phyloP scores from a whole-genome alignment of 2,329 filamentous ascomycete species.

The Cephalotrichum gorgonifer region DNA sequence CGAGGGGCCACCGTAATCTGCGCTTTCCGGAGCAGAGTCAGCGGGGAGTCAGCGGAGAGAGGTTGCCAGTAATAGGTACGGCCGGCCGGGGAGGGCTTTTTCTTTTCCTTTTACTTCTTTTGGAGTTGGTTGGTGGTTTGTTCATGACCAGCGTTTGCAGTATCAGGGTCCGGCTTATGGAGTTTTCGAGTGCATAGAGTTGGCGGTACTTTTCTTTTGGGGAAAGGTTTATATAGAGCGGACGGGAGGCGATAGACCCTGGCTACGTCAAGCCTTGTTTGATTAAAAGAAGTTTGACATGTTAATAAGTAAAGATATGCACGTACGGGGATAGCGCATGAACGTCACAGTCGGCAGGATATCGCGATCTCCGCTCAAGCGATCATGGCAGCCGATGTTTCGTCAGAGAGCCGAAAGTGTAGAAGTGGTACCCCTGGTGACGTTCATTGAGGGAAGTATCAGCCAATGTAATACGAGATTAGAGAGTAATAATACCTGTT shows the following conservation, averaged over 20 bases:
- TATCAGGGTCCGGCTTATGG: background rate
- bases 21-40: no score
- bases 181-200: background rate
- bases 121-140: background rate
- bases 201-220: background rate
- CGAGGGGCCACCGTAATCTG: constrained; percentile 7
- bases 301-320: background rate
- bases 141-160: background rate
- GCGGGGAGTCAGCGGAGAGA: no score
- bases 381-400: background rate
- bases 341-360: background rate
- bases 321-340: background rate
- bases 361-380: background rate
- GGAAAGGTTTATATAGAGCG: background rate
- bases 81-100: no score
- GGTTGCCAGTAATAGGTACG: no score
- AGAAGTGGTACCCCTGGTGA: no score
- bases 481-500: no score
- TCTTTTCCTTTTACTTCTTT: background rate
- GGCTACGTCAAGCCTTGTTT: background rate
- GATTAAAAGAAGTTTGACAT: background rate
- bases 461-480: no score
- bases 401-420: no score
- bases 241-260: background rate
- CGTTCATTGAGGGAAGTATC: no score